These are phyloP conservation scores for Exophiala alcalophila DNA, from an alignment of 2,329 filamentous ascomycete species.

Conservation along the genomic window DNA sequence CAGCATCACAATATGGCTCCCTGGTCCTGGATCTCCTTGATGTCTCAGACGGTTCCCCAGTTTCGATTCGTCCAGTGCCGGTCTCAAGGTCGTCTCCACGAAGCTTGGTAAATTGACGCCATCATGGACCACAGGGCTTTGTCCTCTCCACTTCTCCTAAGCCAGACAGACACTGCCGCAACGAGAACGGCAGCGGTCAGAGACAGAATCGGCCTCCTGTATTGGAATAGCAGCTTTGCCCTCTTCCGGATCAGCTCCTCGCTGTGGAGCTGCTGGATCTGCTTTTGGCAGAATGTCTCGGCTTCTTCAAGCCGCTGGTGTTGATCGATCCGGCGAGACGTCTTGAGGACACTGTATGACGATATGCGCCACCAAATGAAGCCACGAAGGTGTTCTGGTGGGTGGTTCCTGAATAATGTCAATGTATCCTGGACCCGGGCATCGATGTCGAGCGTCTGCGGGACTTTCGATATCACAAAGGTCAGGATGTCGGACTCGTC, in stretches of 20 bases:
- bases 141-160: constrained; percentile 51
- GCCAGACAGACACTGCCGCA: constrained; percentile 65
- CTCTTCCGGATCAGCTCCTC: constrained; percentile 57
- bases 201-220: constrained; percentile 62
- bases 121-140: constrained; percentile 22
- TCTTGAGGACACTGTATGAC: constrained; percentile 77
- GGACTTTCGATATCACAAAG: constrained; percentile 80
- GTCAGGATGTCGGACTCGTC: constrained; percentile 93
- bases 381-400: constrained; percentile 66
- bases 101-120: constrained; percentile 7
- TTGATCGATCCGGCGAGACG: constrained; percentile 58
- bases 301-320: constrained; percentile 65
- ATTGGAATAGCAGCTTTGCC: constrained; percentile 56
- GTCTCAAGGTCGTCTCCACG: constrained; percentile 4
- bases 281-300: constrained; percentile 63
- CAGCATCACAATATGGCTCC: too few relatives aligned
- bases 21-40: too few relatives aligned
- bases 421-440: constrained; percentile 66
- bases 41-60: too few relatives aligned
- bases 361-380: constrained; percentile 71
- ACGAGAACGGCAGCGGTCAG: constrained; percentile 65
- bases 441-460: constrained; percentile 76
- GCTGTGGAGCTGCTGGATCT: constrained; percentile 68
- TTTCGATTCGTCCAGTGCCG: neutral
- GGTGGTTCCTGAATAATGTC: constrained; percentile 61